Evolutionary conservation across 352 stramenopile genomes (phyloP).

Genomic region (Thraustochytrium sp.): DNA sequence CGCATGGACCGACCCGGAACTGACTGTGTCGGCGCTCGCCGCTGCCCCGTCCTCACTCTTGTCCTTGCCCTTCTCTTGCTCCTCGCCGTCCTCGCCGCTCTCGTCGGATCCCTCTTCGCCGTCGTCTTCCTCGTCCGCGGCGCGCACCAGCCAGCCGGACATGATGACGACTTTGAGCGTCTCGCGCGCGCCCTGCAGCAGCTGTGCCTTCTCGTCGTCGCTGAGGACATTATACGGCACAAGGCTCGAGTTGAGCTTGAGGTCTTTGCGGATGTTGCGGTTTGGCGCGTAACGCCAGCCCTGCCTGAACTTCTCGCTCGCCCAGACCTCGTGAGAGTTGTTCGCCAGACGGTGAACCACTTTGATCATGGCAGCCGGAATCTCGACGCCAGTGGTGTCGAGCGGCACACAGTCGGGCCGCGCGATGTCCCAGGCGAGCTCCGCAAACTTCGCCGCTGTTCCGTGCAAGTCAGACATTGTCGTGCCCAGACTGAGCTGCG

Average conservation of each 20-base stretch:
- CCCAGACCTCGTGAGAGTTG: slow-evolving; percentile 47
- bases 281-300: slow-evolving; percentile 41
- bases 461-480: not conserved
- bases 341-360: slow-evolving; percentile 31
- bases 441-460: not conserved
- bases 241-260: slow-evolving; percentile 39
- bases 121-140: not conserved
- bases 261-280: slow-evolving; percentile 31
- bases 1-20: not conserved
- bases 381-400: slow-evolving; percentile 5
- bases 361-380: not conserved
- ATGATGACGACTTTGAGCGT: slow-evolving; percentile 33
- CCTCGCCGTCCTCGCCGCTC: not conserved
- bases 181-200: not conserved
- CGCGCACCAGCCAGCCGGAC: not conserved
- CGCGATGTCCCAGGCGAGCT: slow-evolving; percentile 1
- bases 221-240: slow-evolving; percentile 9
- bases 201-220: slow-evolving; percentile 11
- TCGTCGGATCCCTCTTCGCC: not conserved
- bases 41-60: not conserved
- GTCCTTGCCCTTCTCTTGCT: not conserved
- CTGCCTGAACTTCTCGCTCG: slow-evolving; percentile 35
- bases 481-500: not conserved
- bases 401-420: not conserved
- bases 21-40: not conserved